Conservation (phyloP, 2,329 filamentous ascomycete species). For the Aurifilum marmelostoma region DNA sequence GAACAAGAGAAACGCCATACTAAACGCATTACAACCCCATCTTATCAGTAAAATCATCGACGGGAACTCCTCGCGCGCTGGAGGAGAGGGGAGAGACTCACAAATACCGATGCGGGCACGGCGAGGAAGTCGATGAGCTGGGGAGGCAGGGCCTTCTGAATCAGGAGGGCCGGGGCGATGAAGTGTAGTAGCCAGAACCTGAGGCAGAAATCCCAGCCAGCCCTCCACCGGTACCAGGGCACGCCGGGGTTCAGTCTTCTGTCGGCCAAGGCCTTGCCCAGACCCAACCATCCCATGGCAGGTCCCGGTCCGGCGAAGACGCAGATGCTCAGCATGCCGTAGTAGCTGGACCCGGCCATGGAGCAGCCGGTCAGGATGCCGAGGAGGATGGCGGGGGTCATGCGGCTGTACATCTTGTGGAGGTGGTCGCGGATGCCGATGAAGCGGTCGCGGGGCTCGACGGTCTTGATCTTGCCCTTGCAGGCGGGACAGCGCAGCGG, state of each 20-base stretch:
- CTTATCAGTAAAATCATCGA: conserved; percentile 13
- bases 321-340: conserved; percentile 54
- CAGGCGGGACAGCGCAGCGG: conserved; percentile 87
- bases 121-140: conserved; percentile 46
- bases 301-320: conserved; percentile 56
- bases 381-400: conserved; percentile 66
- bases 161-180: conserved; percentile 50
- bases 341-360: conserved; percentile 56
- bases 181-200: conserved; percentile 44
- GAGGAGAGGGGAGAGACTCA: conserved; percentile 34
- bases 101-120: conserved; percentile 47
- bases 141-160: conserved; percentile 49
- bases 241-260: conserved; percentile 19
- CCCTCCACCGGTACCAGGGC: conserved; percentile 24
- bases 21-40: conserved; percentile 33
- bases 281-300: conserved; percentile 45
- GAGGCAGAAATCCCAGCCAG: conserved; percentile 28
- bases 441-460: conserved; percentile 73
- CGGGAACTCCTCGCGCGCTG: background rate
- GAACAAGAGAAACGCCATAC: conserved; percentile 52
- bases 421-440: conserved; percentile 67
- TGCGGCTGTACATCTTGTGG: conserved; percentile 57
- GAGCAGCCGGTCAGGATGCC: conserved; percentile 59
- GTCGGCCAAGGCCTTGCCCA: conserved; percentile 24
- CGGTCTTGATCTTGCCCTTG: conserved; percentile 77